phyloP scores from a whole-genome alignment of 306 rosid genomes.

The Pueraria montana region DNA sequence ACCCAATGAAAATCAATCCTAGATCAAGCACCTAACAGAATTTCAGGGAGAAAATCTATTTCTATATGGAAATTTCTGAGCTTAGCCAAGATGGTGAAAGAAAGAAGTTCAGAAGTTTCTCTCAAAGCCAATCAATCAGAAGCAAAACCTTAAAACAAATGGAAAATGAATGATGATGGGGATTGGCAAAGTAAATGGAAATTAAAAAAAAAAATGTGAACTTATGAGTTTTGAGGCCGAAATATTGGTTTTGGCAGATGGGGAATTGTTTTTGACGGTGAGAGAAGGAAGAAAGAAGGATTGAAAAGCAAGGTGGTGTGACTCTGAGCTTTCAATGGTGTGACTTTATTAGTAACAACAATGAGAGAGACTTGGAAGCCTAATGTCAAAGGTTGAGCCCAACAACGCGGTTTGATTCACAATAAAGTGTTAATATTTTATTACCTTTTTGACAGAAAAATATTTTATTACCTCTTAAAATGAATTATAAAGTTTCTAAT shows the following conservation, averaged over 20 bases:
- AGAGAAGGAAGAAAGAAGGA: slow-evolving; percentile 11
- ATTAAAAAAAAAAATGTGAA: neutral
- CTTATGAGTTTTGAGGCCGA: neutral
- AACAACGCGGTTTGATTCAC: slow-evolving; percentile 76
- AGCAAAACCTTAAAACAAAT: neutral
- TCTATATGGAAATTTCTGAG: slow-evolving; percentile 24
- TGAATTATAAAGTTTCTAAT: neutral
- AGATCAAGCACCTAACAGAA: slow-evolving; percentile 46
- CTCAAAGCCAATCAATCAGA: slow-evolving; percentile 13
- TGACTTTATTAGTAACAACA: slow-evolving; percentile 44
- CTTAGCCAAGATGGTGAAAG: slow-evolving; percentile 7
- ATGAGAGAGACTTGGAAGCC: slow-evolving; percentile 53
- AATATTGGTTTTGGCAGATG: slow-evolving; percentile 37
- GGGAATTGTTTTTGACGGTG: slow-evolving; percentile 29
- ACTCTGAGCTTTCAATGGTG: neutral
- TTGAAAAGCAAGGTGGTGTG: slow-evolving; percentile 1
- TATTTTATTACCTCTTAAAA: neutral
- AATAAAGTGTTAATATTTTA: neutral
- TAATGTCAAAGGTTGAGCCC: slow-evolving; percentile 46
- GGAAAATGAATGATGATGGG: neutral
- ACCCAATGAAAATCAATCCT: slow-evolving; percentile 61
- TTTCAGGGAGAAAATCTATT: slow-evolving; percentile 3
- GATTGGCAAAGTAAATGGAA: neutral
- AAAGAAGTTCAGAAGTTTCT: neutral
- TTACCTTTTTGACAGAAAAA: too few relatives aligned